A percentile compares a stretch with the other conserved stretches of the same genome.
These are phyloP conservation scores for Bryum argenteum DNA, from an alignment of 225 moss, liverwort and hornwort genomes.

Conservation along the genomic window DNA sequence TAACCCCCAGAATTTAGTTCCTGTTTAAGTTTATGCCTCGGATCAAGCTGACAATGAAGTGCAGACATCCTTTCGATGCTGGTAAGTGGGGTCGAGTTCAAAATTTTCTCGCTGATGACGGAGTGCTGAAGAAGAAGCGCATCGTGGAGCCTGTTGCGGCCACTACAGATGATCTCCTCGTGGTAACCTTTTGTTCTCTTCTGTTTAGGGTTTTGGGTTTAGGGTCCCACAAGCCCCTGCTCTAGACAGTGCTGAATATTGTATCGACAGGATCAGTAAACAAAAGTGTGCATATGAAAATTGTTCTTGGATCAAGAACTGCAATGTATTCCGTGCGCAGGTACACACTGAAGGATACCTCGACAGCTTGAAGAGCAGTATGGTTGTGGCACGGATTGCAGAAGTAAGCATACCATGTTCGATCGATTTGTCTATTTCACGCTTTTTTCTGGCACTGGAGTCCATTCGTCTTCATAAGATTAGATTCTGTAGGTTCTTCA, in stretches of 20 bases:
- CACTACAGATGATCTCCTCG: slow-evolving; percentile 89
- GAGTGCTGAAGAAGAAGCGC: slow-evolving; percentile 50
- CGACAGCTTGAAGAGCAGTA: slow-evolving; percentile 74
- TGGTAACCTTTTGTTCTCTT: slow-evolving; percentile 49
- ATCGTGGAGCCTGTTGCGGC: slow-evolving; percentile 89
- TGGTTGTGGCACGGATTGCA: slow-evolving; percentile 75
- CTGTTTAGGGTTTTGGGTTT: slow-evolving; percentile 20
- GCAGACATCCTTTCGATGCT: slow-evolving; percentile 94
- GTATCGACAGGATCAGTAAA: too few species aligned
- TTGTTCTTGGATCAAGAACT: background rate
- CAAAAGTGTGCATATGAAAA: too few species aligned
- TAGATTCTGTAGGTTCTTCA: background rate
- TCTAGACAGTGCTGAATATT: background rate
- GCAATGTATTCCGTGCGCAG: slow-evolving; percentile 42
- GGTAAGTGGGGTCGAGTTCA: slow-evolving; percentile 91
- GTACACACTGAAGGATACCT: slow-evolving; percentile 82
- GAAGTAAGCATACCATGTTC: slow-evolving; percentile 50
- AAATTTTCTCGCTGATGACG: slow-evolving; percentile 64
- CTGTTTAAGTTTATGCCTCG: background rate
- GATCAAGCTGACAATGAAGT: background rate
- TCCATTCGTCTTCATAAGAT: too few species aligned
- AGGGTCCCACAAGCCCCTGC: background rate
- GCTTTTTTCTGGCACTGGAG: too few species aligned
- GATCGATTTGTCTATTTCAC: too few species aligned
- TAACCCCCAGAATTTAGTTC: background rate